Evolutionary conservation across 2,329 filamentous ascomycete species (phyloP), one percentile per base, ranked within the genome.

Genomic region (Lasiodiplodia citricola): DNA sequence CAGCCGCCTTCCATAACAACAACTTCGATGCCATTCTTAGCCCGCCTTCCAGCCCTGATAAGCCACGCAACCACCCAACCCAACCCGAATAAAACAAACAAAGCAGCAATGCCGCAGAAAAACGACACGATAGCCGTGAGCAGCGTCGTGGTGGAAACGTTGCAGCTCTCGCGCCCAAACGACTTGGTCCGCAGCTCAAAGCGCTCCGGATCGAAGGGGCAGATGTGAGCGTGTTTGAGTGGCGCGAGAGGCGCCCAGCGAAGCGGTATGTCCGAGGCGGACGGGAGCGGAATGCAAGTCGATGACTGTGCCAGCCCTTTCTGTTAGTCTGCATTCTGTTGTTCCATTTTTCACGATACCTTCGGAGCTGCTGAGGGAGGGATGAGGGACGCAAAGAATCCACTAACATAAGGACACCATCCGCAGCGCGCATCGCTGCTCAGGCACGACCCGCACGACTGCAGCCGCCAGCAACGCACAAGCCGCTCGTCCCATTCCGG

Each of bases 91-190:
- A 83, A 69, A 1, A 82, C 69, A 0, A 80, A 10, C 0, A 83
- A 69, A 2, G 77, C 81, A 14, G 77, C 76, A 3, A 84, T 70
- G 0, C 82, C 83, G 35, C 75, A 77, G 44, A 82, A 76, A 54
- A 84, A 78, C 2, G 83, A 82, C 8, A 82, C 76, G 21, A 83
- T 71, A 4, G 81, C 76, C 47, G 80, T 81, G 41, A 84, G 73
- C 31, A 83, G 78, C 0, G 82, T 84, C 8, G 81, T 81, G 7
- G 82, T 84, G 0, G 82, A 84, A 60, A 82, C 82, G 64, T 80
- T 78, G 70, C 83, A 84, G 65, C 65, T 67, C n/a, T 58, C 54
- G 25, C 65, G 65, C 23, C 83, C 83, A 0, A 84, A 72, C 6
- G 81, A 76, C 21, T 74, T 73, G 11, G 82, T 84, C 2, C 83